Base-by-base conservation (phyloP, 192 early-diverging fungal genomes). In the Radiomyces spectabilis region DNA sequence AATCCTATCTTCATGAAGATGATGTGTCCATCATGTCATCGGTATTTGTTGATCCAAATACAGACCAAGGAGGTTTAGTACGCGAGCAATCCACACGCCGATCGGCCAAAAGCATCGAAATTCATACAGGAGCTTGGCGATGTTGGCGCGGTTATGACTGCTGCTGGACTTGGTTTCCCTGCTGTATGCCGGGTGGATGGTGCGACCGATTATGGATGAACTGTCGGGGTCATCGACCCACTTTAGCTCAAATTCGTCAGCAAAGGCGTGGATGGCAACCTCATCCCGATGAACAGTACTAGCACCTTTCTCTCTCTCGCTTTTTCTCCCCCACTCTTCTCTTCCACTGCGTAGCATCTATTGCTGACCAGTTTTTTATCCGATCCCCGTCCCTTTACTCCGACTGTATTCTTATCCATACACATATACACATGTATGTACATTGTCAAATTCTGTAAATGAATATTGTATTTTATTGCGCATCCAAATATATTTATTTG, bases 181-280 rank as follows among this genome's bases (percentile, higher is more conserved):
- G 52, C 25, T 54, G 37, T 27, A 54, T 54, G 52, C 52, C 52
- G 3, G 52, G 52, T 31, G 52, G 52, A 10, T 54, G 52, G 52
- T 54, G 13, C 19, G 52, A 54, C 24, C 10, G 52, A 31, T 6
- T 24, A 8, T 53, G 51, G 51, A 53, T 53, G 1, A 39, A 53
- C 5, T 53, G 51, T 22, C 33, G 32, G 24, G 51, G 51, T 2
- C 51, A 33, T 26, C 51, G n/a, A n/a, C n/a, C n/a, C n/a, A n/a
- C 37, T 25, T 38, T 21, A 43, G 24, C 12, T 15, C 41, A 27
- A 25, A 5, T 8, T 3, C 52, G 42, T 5, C 39, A 54, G 7
- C 35, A n/a, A 3, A 38, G 52, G 13, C 51, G 42, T 40, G 25
- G 15, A n/a, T 13, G 30, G 21, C 51, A 53, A n/a, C 51, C 16